Evolutionary conservation across 495 filamentous ascomycete species (phyloP), one percentile per base, ranked within the genome.

Genomic region (Cercophora newfieldiana): DNA sequence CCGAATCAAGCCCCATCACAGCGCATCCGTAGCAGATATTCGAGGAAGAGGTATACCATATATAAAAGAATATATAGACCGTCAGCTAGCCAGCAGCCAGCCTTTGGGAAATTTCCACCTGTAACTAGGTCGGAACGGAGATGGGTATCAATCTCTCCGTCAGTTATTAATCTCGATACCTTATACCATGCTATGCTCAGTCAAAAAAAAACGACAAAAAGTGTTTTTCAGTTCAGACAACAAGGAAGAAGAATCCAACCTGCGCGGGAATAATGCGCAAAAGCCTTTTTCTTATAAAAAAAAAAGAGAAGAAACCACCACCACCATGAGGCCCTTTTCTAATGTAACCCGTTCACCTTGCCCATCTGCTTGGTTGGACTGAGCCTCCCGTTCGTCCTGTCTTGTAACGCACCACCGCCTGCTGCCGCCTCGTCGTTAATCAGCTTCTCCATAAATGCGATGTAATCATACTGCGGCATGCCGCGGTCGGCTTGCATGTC

Each of bases 391-490:
- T 55, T 55, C 21, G 6, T 55, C 31, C 3, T 7, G 5, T 4
- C 22, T n/a, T 29, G 16, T 16, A 29, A 25, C 37, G 24, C 21
- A n/a, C n/a, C 25, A 29, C 16, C 28, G 28, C 10, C 24, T 1
- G 4, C 49, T 14, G 29, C 49, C 28, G 26, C 28, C 62, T 69
- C 69, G 19, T 71, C 72, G 10, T 51, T 65, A 33, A 87, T 87
- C 79, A 93, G 84, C 71, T 87, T 89, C 73, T 94, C 87, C 93
- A 97, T 97, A 74, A 96, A 97, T 64, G 84, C 88, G 66, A 96
- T 89, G 75, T 97, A 97, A 78, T 97, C 93, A 72, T 86, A 97
- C 77, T 96, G 94, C 61, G 87, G 78, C 67, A 89, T 68, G 30
- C 92, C 87, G 22, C 91, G 80, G 74, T 97, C 93, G 72, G 90